Base-by-base conservation (phyloP, 257 asterid species). In the Euphrasia confusa region DNA sequence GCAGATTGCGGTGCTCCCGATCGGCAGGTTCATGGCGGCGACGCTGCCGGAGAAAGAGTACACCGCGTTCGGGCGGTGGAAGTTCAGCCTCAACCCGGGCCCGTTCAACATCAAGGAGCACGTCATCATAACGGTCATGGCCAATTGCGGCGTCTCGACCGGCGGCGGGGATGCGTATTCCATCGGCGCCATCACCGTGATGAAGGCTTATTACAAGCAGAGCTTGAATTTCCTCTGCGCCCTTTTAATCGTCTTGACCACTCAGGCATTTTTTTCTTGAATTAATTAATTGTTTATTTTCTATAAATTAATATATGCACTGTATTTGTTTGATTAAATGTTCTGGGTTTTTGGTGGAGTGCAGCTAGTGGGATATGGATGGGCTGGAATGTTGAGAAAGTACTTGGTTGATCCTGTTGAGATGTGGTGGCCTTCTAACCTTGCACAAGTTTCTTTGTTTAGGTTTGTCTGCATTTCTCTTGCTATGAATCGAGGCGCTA, bases 351-450 rank as follows among this genome's bases (percentile, higher is more conserved):
- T 7, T 1, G 40, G 40, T 35, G 40, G 8, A 35, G 40, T 7
- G 6, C 90, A 92, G 99, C 65, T 92, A 55, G 44, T 92, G 72
- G 99, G 99, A 3, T 92, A 89, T 78, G 97, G 99, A 75, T 92
- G 99, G 99, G 99, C 99, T 24, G 99, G 99, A 44, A 83, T 92
- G 89, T 69, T 92, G 82, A 81, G 96, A 27, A 89, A 69, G 59
- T 92, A 84, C 69, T 78, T 92, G 75, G 95, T 92, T 57, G 97
- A 92, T 71, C 99, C 99, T 7, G 96, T 82, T 53, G 94, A 86
- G 73, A 92, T 92, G 99, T 92, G 99, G 99, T 92, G 99, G 99
- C 99, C 99, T 10, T 71, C 94, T n/a, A 89, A 87, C 67, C 95
- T 92, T 33, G 99, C 97, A 78, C 99, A 92, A 74, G 99, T 92